A percentile compares a stretch with the other conserved stretches of the same genome.
Evolutionary conservation across 352 stramenopile species (phyloP).

Genomic region (Poterioochromonas sp.): DNA sequence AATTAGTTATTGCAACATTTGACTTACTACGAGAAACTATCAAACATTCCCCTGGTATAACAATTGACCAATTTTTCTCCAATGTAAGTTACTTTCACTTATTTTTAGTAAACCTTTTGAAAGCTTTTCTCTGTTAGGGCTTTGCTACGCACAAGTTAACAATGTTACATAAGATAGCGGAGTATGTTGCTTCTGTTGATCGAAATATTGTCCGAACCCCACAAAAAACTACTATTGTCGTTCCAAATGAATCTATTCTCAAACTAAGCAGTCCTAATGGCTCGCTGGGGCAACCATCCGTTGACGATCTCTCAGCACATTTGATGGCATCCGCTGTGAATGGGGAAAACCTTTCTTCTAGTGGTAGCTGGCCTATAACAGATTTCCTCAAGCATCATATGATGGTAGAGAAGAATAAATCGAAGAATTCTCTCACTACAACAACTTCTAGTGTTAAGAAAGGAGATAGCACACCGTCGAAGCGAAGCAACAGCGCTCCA

Average conservation of each 20-base stretch:
- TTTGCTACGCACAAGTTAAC: background rate
- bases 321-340: background rate
- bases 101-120: too few relatives aligned
- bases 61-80: constrained; percentile 9
- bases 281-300: too few relatives aligned
- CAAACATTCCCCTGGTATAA: background rate
- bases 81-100: background rate
- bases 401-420: too few relatives aligned
- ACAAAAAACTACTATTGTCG: background rate
- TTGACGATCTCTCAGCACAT: background rate
- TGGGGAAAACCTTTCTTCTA: too few relatives aligned
- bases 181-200: background rate
- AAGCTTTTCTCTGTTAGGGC: background rate
- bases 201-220: background rate
- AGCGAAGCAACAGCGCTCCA: too few relatives aligned
- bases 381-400: too few relatives aligned
- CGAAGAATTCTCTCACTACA: too few relatives aligned
- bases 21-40: constrained; percentile 5
- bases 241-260: background rate
- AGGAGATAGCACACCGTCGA: too few relatives aligned
- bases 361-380: too few relatives aligned
- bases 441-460: too few relatives aligned
- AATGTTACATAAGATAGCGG: background rate
- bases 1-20: background rate
- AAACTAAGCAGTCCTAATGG: too few relatives aligned